Conservation (phyloP, 495 filamentous ascomycete species). For the Neurospora discreta region DNA sequence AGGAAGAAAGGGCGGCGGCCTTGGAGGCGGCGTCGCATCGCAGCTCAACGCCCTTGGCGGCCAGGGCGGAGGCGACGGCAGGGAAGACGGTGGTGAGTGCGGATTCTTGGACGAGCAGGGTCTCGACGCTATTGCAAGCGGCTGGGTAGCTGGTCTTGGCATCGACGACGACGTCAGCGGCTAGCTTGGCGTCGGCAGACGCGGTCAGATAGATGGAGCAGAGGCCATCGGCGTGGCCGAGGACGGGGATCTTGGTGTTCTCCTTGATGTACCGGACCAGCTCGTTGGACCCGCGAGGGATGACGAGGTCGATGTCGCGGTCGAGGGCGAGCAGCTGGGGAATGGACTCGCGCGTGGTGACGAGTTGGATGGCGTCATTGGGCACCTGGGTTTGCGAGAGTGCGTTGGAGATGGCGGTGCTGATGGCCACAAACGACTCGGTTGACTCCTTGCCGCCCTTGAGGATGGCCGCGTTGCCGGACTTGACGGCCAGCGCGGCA, state of each 20-base stretch:
- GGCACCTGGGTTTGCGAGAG: conserved; percentile 70
- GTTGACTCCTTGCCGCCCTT: conserved; percentile 97
- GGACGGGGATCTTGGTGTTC: conserved; percentile 85
- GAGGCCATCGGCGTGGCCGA: conserved; percentile 92
- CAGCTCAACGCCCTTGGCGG: conserved; percentile 67
- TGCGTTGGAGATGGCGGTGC: conserved; percentile 70
- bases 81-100: conserved; percentile 61
- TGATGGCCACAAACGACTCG: conserved; percentile 83
- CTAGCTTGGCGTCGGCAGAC: conserved; percentile 61
- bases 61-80: conserved; percentile 54
- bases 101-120: conserved; percentile 70
- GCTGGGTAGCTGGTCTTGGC: conserved; percentile 90
- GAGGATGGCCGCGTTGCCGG: conserved; percentile 91
- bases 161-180: conserved; percentile 73
- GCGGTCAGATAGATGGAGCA: conserved; percentile 81
- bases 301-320: conserved; percentile 83
- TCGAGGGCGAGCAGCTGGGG: conserved; percentile 75
- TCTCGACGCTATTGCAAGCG: conserved; percentile 91
- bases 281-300: conserved; percentile 87
- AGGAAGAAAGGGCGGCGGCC: conserved; percentile 23
- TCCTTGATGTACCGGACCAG: conserved; percentile 84
- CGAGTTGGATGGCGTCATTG: conserved; percentile 78
- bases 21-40: conserved; percentile 68
- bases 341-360: conserved; percentile 82
- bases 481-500: conserved; percentile 92